A percentile compares a stretch with the other conserved stretches of the same genome.
Evolutionary conservation across 2,329 filamentous ascomycete species (phyloP).

Genomic region (Curvularia hawaiiensis): DNA sequence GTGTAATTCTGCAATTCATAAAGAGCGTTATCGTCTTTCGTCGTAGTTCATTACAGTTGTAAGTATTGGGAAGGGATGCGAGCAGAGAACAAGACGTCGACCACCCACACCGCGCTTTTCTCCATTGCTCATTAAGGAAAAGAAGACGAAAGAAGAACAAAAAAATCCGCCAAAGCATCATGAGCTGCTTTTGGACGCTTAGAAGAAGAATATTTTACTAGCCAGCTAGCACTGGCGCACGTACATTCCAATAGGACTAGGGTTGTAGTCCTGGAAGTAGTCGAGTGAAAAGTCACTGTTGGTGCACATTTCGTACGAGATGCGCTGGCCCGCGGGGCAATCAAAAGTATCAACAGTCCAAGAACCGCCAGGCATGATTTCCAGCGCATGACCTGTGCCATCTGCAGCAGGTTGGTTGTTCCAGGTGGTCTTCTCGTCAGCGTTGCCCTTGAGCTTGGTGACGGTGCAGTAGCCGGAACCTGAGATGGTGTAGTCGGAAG

Average conservation of each 20-base stretch:
- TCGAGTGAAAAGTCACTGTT: slow-evolving; percentile 57
- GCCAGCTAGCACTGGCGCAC: slow-evolving; percentile 31
- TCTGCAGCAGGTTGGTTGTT: slow-evolving; percentile 56
- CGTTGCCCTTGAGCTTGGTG: slow-evolving; percentile 54
- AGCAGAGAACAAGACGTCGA: background rate
- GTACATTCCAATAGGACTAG: slow-evolving; percentile 49
- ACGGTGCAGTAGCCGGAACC: slow-evolving; percentile 62
- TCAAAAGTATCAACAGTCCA: slow-evolving; percentile 59
- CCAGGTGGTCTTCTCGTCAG: slow-evolving; percentile 58
- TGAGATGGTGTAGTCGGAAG: slow-evolving; percentile 62
- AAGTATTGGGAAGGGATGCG: background rate
- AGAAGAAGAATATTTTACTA: no score
- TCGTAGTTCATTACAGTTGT: background rate
- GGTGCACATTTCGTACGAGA: slow-evolving; percentile 60
- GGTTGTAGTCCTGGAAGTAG: slow-evolving; percentile 70
- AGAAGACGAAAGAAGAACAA: no score
- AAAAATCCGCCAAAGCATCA: no score
- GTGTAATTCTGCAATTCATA: background rate
- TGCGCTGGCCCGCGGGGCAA: slow-evolving; percentile 59
- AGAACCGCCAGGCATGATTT: slow-evolving; percentile 58
- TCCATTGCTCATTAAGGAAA: no score
- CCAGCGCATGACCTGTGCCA: slow-evolving; percentile 48
- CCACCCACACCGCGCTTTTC: background rate
- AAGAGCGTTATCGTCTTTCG: background rate
- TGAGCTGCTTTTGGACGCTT: no score